Conservation (phyloP, 768 basidiomycete genomes). For the Naganishia vishniacii region DNA sequence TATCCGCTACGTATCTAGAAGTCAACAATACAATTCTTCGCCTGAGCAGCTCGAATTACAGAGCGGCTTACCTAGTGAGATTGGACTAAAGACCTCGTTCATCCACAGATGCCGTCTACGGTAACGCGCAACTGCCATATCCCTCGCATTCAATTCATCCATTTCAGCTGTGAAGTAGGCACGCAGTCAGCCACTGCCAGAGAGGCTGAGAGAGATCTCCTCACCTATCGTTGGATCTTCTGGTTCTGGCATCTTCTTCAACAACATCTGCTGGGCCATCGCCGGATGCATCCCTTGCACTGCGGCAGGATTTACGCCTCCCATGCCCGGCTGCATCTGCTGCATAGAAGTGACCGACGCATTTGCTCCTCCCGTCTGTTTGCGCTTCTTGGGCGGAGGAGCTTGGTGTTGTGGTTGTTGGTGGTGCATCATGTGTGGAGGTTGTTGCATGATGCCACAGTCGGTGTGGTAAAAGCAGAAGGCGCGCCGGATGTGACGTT, state of each 20-base stretch:
- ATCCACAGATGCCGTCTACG: slow-evolving; percentile 14
- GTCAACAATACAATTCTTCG: not conserved
- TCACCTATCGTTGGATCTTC: slow-evolving; percentile 8
- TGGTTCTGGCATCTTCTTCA: slow-evolving; percentile 11
- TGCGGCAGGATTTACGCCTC: not conserved
- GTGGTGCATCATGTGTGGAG: slow-evolving; percentile 10
- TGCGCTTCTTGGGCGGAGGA: slow-evolving; percentile 3
- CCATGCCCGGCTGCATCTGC: slow-evolving; percentile 7
- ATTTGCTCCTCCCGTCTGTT: not conserved
- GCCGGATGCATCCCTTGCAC: slow-evolving; percentile 18
- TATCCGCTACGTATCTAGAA: not conserved
- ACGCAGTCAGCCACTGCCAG: not conserved
- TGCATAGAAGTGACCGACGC: not conserved
- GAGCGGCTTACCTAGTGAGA: slow-evolving; percentile 3
- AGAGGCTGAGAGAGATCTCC: not conserved
- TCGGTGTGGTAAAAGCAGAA: no score
- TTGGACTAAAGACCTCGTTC: slow-evolving; percentile 13
- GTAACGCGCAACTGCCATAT: slow-evolving; percentile 18
- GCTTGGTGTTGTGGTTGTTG: slow-evolving; percentile 10
- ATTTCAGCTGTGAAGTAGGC: not conserved
- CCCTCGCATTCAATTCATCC: slow-evolving; percentile 14
- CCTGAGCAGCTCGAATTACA: not conserved
- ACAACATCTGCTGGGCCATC: slow-evolving; percentile 9
- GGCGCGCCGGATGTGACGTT: no score
- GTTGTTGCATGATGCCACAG: slow-evolving; percentile 4